Evolutionary conservation across 164 flowering plant genomes (phyloP).

Genomic region (Buxus sempervirens): DNA sequence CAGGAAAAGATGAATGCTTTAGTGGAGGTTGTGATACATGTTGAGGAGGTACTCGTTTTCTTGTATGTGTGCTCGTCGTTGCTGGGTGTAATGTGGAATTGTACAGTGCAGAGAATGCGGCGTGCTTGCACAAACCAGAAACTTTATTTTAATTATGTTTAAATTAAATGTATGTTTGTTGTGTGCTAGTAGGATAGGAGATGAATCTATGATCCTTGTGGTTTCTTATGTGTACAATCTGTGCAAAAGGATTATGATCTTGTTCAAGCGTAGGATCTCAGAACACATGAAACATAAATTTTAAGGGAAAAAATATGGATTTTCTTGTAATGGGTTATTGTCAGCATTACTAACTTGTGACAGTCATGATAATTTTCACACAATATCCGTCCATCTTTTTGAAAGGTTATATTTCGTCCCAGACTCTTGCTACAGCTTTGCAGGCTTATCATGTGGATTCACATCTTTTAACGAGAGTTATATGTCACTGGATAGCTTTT

Average conservation of each 20-base stretch:
- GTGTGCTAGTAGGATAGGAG: conserved; percentile 7
- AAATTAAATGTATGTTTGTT: conserved; percentile 10
- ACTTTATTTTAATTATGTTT: conserved; percentile 16
- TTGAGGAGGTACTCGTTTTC: conserved; percentile 12
- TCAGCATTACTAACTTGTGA: background rate
- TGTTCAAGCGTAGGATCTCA: background rate
- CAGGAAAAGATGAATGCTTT: conserved; percentile 36
- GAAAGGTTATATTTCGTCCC: too few relatives aligned
- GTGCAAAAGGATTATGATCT: background rate
- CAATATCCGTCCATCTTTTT: background rate
- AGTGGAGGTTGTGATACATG: conserved; percentile 1
- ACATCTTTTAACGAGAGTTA: background rate
- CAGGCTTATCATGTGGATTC: background rate
- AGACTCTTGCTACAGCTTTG: too few relatives aligned
- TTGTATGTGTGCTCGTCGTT: conserved; percentile 17
- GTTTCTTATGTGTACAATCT: conserved; percentile 15
- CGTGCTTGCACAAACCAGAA: conserved; percentile 41
- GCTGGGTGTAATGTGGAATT: conserved; percentile 39
- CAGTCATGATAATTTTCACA: background rate
- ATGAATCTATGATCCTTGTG: background rate
- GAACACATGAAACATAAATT: background rate
- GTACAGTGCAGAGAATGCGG: conserved; percentile 60
- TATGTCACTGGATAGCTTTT: background rate
- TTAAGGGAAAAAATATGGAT: too few relatives aligned
- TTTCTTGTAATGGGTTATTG: background rate